Conservation (phyloP, 345 rosid species). For the Orychophragmus violaceus region DNA sequence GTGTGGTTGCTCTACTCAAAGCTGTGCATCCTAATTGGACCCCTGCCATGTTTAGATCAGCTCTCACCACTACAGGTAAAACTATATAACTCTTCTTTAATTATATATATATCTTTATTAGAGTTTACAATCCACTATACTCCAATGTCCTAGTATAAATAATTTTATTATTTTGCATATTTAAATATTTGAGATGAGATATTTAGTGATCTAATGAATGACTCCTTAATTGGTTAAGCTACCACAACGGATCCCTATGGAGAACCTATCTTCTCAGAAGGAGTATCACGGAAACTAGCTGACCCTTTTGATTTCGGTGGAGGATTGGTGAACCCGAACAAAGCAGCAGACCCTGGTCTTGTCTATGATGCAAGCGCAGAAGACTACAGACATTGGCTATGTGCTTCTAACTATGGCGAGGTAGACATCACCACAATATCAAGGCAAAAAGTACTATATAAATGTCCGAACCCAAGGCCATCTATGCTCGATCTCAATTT, state of each 20-base stretch:
- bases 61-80: slow-evolving; percentile 35
- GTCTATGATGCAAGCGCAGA: slow-evolving; percentile 40
- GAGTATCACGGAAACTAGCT: slow-evolving; percentile 28
- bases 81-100: no score
- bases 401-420: slow-evolving; percentile 37
- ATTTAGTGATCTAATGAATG: not conserved
- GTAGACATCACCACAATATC: slow-evolving; percentile 31
- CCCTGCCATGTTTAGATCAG: slow-evolving; percentile 42
- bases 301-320: slow-evolving; percentile 50
- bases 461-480: slow-evolving; percentile 20
- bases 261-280: slow-evolving; percentile 39
- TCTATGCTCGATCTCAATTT: slow-evolving; percentile 32
- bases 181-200: not conserved
- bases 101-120: not conserved
- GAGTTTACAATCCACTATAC: not conserved
- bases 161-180: not conserved
- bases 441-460: not conserved
- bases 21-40: slow-evolving; percentile 33
- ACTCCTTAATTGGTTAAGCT: slow-evolving; percentile 11
- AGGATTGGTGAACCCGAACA: slow-evolving; percentile 47
- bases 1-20: slow-evolving; percentile 36
- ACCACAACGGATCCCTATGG: slow-evolving; percentile 29
- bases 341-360: slow-evolving; percentile 50
- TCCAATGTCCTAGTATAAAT: not conserved
- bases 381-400: slow-evolving; percentile 41